Conservation (phyloP, 306 rosid genomes). For the Citrullus amarus region DNA sequence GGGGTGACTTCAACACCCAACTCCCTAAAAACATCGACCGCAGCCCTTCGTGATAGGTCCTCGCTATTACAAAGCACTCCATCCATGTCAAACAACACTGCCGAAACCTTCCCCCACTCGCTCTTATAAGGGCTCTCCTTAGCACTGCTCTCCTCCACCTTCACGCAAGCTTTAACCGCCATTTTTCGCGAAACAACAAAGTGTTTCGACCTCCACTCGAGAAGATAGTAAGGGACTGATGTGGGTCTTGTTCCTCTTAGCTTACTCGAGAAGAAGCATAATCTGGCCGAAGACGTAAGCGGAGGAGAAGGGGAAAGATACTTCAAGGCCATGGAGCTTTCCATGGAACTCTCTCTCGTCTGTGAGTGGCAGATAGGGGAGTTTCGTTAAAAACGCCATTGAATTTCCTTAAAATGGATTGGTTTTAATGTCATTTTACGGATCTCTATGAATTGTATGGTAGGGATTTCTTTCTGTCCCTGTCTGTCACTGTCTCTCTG, state of each 20-base stretch:
- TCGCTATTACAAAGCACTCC: conserved; percentile 93
- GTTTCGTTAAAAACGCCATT: conserved; percentile 12
- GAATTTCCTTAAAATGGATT: not conserved
- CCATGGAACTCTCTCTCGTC: conserved; percentile 8
- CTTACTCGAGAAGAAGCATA: conserved; percentile 23
- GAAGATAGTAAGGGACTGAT: conserved; percentile 23
- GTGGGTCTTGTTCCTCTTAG: conserved; percentile 19
- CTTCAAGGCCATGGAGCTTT: conserved; percentile 29
- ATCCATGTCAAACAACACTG: conserved; percentile 92
- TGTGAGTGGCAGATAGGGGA: conserved; percentile 26
- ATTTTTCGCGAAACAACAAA: conserved; percentile 20
- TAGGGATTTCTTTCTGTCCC: not conserved
- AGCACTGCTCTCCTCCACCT: conserved; percentile 43
- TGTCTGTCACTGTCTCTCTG: not conserved
- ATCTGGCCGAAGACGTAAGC: conserved; percentile 18
- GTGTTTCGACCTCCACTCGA: conserved; percentile 34
- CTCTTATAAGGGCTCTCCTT: conserved; percentile 17
- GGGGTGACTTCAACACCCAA: conserved; percentile 72
- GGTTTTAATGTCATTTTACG: conserved; percentile 2
- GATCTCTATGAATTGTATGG: not conserved
- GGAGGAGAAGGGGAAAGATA: conserved; percentile 20
- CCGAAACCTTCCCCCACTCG: conserved; percentile 82
- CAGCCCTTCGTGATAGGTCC: conserved; percentile 74
- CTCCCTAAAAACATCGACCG: conserved; percentile 71
- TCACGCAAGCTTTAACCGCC: conserved; percentile 39